Evolutionary conservation across 2,329 filamentous ascomycete genomes (phyloP).

Genomic region (Alternaria angustiovoidea): DNA sequence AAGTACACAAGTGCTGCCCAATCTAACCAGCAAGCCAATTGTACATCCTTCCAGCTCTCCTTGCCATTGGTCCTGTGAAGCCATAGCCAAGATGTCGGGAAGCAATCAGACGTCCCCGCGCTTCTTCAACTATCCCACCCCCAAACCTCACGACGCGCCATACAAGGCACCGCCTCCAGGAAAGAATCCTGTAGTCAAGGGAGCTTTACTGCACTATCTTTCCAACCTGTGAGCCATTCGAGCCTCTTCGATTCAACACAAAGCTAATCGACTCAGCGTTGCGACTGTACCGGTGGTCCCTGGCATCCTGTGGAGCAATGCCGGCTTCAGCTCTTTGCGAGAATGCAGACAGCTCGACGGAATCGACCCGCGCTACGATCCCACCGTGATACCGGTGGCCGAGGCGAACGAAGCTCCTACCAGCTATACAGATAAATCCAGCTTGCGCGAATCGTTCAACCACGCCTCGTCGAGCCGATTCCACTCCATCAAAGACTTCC

Average conservation of each 20-base stretch:
- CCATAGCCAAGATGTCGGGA: slow-evolving; percentile 33
- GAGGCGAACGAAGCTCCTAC: slow-evolving; percentile 24
- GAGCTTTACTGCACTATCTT: slow-evolving; percentile 68
- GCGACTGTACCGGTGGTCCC: slow-evolving; percentile 68
- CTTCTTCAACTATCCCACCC: slow-evolving; percentile 49
- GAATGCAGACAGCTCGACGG: slow-evolving; percentile 63
- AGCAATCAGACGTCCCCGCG: slow-evolving; percentile 22
- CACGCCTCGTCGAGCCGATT: slow-evolving; percentile 38
- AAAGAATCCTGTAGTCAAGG: slow-evolving; percentile 75
- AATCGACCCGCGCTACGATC: slow-evolving; percentile 64
- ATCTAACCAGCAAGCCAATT: not conserved
- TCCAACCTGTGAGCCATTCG: slow-evolving; percentile 64
- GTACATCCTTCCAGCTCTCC: not conserved
- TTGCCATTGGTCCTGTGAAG: not conserved
- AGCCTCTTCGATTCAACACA: slow-evolving; percentile 13
- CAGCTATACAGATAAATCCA: slow-evolving; percentile 30
- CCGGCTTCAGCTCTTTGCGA: slow-evolving; percentile 68
- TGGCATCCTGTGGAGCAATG: slow-evolving; percentile 73
- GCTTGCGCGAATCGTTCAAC: slow-evolving; percentile 29
- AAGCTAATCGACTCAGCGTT: slow-evolving; percentile 57
- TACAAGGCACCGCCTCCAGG: slow-evolving; percentile 46
- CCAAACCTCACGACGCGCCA: slow-evolving; percentile 41
- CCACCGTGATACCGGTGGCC: slow-evolving; percentile 62
- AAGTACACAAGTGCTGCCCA: not conserved
- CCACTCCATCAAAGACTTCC: slow-evolving; percentile 76